These are phyloP conservation scores for Scheffersomyces spartinae DNA, from an alignment of 805 yeast species.

Conservation along the genomic window DNA sequence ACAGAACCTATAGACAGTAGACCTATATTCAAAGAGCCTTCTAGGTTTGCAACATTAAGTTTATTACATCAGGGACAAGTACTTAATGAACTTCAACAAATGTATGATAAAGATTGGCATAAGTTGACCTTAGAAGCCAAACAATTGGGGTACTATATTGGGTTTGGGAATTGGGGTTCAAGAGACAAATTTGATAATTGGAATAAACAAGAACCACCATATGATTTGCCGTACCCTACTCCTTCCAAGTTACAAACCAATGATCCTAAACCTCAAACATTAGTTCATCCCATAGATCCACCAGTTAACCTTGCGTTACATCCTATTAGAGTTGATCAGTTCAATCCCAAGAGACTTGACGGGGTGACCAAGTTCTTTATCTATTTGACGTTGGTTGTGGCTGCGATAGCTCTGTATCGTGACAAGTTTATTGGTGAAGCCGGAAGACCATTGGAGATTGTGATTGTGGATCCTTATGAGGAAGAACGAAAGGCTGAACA, in stretches of 20 bases:
- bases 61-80: conserved; percentile 48
- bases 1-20: conserved; percentile 36
- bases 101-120: conserved; percentile 45
- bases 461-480: conserved; percentile 27
- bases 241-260: conserved; percentile 22
- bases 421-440: conserved; percentile 41
- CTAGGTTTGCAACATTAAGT: conserved; percentile 18
- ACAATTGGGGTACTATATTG: conserved; percentile 45
- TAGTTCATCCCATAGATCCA: conserved; percentile 8
- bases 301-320: conserved; percentile 33
- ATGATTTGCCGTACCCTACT: conserved; percentile 46
- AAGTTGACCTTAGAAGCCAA: conserved; percentile 37
- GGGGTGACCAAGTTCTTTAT: conserved; percentile 44
- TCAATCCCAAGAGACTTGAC: conserved; percentile 41
- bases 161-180: conserved; percentile 65
- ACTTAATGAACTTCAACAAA: conserved; percentile 38
- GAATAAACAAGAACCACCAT: conserved; percentile 34
- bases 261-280: conserved; percentile 13
- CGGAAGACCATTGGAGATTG: conserved; percentile 26
- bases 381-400: conserved; percentile 35
- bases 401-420: conserved; percentile 40
- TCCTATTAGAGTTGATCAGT: conserved; percentile 31
- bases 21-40: conserved; percentile 30
- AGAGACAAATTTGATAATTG: conserved; percentile 44
- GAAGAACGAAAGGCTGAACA: conserved; percentile 10